Conservation (phyloP, 257 asterid genomes). For the Penstemon eatonii region DNA sequence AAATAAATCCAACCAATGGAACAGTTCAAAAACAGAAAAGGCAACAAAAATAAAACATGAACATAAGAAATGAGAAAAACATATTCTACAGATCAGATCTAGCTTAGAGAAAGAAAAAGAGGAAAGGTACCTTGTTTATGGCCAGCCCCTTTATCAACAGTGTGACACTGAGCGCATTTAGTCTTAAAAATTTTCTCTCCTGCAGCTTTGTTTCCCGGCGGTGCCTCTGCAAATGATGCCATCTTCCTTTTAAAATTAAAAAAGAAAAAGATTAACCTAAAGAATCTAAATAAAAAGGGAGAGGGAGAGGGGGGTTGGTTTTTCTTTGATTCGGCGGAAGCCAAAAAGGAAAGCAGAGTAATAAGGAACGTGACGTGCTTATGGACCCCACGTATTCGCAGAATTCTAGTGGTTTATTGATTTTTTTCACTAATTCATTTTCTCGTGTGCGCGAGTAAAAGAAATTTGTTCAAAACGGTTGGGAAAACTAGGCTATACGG, state of each 20-base stretch:
- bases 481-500: too few species aligned
- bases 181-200: constrained; percentile 8
- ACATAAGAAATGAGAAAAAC: not conserved
- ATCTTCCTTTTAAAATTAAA: constrained; percentile 20
- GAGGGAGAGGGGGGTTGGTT: too few species aligned
- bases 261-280: too few species aligned
- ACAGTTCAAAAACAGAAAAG: not conserved
- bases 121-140: not conserved
- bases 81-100: not conserved
- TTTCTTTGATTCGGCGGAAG: too few species aligned
- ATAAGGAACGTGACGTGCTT: too few species aligned
- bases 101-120: not conserved
- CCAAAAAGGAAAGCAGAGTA: too few species aligned
- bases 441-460: too few species aligned
- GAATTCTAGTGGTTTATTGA: too few species aligned
- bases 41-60: not conserved
- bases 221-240: constrained; percentile 50
- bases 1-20: not conserved
- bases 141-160: constrained; percentile 10
- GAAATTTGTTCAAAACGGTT: too few species aligned
- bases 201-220: constrained; percentile 33
- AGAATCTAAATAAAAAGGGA: too few species aligned
- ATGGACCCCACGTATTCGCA: too few species aligned
- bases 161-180: constrained; percentile 15
- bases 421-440: too few species aligned